phyloP scores from a whole-genome alignment of 805 yeast species.

The Myxozyma melibiosi region DNA sequence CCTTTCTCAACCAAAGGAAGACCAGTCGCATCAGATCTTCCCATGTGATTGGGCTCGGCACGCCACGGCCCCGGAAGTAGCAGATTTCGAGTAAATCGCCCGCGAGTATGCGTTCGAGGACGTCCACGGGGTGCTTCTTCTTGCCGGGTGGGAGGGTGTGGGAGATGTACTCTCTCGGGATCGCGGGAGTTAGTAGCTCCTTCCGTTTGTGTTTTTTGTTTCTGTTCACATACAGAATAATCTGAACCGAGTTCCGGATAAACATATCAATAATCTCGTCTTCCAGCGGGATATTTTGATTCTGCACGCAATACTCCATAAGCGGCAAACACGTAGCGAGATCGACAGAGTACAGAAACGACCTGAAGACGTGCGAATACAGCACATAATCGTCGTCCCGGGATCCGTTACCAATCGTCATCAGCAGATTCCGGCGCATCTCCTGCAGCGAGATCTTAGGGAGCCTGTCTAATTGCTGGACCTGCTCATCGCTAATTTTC shows the following conservation, averaged over 20 bases:
- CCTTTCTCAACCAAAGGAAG: conserved; percentile 8
- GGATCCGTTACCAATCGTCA: conserved; percentile 1
- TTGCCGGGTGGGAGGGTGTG: not conserved
- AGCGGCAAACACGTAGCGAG: conserved; percentile 9
- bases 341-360: conserved; percentile 16
- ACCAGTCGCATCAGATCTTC: conserved; percentile 13
- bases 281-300: conserved; percentile 3
- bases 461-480: not conserved
- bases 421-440: conserved; percentile 10
- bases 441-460: conserved; percentile 1
- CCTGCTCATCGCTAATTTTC: not conserved
- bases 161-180: conserved; percentile 7
- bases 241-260: conserved; percentile 3
- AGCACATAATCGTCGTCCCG: conserved; percentile 11
- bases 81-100: conserved; percentile 12
- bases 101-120: not conserved
- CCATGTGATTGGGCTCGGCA: conserved; percentile 10
- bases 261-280: conserved; percentile 7
- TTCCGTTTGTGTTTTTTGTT: not conserved
- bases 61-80: not conserved
- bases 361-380: not conserved
- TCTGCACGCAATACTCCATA: conserved; percentile 14
- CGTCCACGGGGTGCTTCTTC: not conserved
- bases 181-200: conserved; percentile 5
- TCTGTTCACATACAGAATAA: not conserved